phyloP scores from a whole-genome alignment of 179 eudicot species.

The Beta macrorhiza region DNA sequence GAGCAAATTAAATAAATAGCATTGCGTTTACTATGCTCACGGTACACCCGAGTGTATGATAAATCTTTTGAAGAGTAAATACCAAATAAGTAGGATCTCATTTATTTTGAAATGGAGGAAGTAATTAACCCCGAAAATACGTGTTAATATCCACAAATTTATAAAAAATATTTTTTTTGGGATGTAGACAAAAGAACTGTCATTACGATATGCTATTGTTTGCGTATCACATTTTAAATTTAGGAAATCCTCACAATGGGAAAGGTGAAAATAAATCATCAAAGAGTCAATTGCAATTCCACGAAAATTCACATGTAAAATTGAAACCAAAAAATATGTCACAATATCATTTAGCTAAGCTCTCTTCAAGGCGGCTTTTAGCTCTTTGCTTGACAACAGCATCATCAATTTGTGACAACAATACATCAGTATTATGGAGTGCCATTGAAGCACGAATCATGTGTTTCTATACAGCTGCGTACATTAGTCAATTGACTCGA shows the following conservation, averaged over 20 bases:
- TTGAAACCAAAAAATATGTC: not conserved
- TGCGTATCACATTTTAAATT: too few species aligned
- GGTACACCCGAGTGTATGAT: too few species aligned
- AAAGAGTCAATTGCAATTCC: not conserved
- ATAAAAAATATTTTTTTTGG: too few species aligned
- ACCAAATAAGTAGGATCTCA: too few species aligned
- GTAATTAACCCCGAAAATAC: too few species aligned
- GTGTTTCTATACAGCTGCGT: conserved; percentile 8
- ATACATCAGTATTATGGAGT: conserved; percentile 1
- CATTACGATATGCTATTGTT: too few species aligned
- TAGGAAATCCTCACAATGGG: not conserved
- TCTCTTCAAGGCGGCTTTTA: not conserved
- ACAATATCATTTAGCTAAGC: not conserved
- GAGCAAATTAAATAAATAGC: too few species aligned
- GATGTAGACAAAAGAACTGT: too few species aligned
- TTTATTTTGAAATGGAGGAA: too few species aligned
- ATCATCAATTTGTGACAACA: not conserved
- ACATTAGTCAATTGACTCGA: not conserved
- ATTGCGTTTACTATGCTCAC: too few species aligned
- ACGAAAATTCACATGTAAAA: not conserved
- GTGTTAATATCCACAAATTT: too few species aligned
- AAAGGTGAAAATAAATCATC: not conserved
- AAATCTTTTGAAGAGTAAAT: too few species aligned
- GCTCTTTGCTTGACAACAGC: not conserved
- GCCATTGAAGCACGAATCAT: not conserved